Evolutionary conservation across 257 asterid species (phyloP), one percentile per base, ranked within the genome.

Genomic region (Plantago ovata): DNA sequence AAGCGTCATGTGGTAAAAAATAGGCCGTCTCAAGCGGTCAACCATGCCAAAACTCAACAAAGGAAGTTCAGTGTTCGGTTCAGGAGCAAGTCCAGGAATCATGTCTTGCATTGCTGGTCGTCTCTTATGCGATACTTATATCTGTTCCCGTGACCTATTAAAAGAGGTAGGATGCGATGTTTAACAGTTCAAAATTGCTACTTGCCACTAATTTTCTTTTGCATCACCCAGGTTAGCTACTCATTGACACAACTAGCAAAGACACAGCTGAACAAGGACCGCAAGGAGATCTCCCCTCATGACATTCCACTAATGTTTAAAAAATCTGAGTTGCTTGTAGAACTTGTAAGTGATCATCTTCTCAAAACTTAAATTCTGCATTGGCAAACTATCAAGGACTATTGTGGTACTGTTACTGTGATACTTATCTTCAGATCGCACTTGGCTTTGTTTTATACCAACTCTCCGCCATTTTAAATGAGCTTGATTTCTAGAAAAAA

Each of bases 31-130:
- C 64, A 85, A 81, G 71, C 96, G 94, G 44, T 79, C 95, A 28
- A 58, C 54, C 63, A 80, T 88, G 85, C 98, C 98, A 63, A 92
- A 88, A 65, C 98, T 88, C 68, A 73, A 77, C 65, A 92, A 82
- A 79, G 95, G 95, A 64, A 84, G 66, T 63, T 79, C 79, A 45
- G 67, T 67, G 48, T 85, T 81, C 65, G 96, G 94, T 61, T 85
- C 94, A 58, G 96, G 98, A 69, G 96, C 95, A 76, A 88, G 93
- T 78, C 66, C 76, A 4, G 97, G 98, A 65, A 82, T 92, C 71
- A 75, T 92, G 85, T 75, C 94, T 59, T 86, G 95, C 72, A 72
- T 88, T 74, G 94, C 97, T 38, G 97, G 98, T 63, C 95, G 98
- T 54, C 95, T 88, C 70, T 74, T 92, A 58, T 92, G 98, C 72